A percentile compares a stretch with the other conserved stretches of the same genome.
Conservation (phyloP, 352 stramenopile species). For the Aphanomyces invadans region DNA sequence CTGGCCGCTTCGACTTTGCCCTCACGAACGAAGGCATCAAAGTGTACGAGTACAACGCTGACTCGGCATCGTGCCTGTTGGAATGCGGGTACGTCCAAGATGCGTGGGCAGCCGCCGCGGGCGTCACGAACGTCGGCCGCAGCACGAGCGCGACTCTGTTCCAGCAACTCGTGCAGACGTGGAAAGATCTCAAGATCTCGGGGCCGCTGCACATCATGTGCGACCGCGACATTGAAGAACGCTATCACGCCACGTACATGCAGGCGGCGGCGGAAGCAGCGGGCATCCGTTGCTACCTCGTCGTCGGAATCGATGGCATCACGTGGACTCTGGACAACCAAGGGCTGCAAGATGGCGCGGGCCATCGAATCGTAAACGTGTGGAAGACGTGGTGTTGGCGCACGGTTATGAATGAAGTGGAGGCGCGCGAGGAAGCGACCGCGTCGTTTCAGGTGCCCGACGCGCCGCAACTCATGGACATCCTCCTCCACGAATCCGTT, state of each 20-base stretch:
- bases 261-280: conserved; percentile 17
- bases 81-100: conserved; percentile 23
- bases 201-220: conserved; percentile 21
- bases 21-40: conserved; percentile 18
- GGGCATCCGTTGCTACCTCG: conserved; percentile 9
- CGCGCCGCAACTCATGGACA: conserved; percentile 16
- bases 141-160: conserved; percentile 13
- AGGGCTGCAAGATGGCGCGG: neutral
- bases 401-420: conserved; percentile 24
- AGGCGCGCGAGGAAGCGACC: neutral
- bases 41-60: conserved; percentile 25
- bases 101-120: conserved; percentile 4
- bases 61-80: conserved; percentile 21
- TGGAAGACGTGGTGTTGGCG: conserved; percentile 25
- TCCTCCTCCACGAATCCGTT: conserved; percentile 13
- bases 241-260: conserved; percentile 25
- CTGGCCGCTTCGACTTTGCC: conserved; percentile 23
- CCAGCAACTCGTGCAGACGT: conserved; percentile 15
- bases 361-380: conserved; percentile 5
- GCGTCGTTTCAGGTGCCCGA: neutral
- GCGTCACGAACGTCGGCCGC: neutral
- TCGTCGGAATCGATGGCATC: conserved; percentile 20
- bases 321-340: neutral
- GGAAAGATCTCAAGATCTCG: neutral
- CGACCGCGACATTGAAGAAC: conserved; percentile 22